Evolutionary conservation across 228 moss, liverwort and hornwort species (phyloP).

Genomic region (Sphagnum magellanicum): DNA sequence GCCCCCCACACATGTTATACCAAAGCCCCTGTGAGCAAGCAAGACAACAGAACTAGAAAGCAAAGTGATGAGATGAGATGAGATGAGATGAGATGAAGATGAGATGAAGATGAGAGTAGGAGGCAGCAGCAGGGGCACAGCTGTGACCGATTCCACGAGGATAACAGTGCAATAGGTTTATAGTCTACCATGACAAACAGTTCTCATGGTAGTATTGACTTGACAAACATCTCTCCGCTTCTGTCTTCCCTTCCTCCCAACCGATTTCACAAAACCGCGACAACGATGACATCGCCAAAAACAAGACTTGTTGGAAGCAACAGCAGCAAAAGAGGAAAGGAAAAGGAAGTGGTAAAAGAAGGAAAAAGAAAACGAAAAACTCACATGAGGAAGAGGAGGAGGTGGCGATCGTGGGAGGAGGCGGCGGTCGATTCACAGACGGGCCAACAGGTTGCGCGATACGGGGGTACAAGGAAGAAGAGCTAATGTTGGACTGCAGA

Average conservation of each 20-base stretch:
- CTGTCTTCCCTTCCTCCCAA: too few relatives aligned
- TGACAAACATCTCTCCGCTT: too few relatives aligned
- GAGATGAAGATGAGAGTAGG: too few relatives aligned
- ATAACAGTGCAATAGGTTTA: too few relatives aligned
- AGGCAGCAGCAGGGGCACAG: neutral
- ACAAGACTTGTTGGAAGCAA: neutral
- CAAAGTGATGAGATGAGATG: too few relatives aligned
- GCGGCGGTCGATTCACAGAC: conserved; percentile 37
- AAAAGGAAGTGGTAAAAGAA: too few relatives aligned
- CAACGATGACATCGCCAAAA: neutral
- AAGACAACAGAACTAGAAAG: too few relatives aligned
- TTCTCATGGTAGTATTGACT: too few relatives aligned
- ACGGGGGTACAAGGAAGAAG: conserved; percentile 37
- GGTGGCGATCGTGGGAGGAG: conserved; percentile 20
- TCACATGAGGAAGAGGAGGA: conserved; percentile 35
- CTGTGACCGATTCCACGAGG: neutral
- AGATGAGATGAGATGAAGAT: too few relatives aligned
- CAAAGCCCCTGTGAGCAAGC: too few relatives aligned
- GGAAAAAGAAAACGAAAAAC: neutral
- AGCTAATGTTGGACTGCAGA: neutral
- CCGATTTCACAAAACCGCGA: neutral
- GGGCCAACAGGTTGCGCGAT: conserved; percentile 43
- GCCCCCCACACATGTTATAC: conserved; percentile 3
- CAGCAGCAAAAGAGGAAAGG: too few relatives aligned
- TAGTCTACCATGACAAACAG: neutral